phyloP scores from a whole-genome alignment of 805 yeast genomes.

The Lipomyces orientalis region DNA sequence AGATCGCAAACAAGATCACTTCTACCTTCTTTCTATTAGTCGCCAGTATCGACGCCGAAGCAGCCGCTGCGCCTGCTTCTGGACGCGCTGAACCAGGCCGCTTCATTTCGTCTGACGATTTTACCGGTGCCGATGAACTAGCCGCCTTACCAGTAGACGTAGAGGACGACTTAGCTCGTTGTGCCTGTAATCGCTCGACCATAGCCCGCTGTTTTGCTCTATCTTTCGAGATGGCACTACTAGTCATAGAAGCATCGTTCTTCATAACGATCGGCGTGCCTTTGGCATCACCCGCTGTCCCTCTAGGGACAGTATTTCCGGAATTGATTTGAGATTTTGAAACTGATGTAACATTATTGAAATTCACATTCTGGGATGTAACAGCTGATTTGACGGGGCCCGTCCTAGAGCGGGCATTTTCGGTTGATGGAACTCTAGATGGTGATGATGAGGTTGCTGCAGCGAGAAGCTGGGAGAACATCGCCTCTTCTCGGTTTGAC shows the following conservation, averaged over 20 bases:
- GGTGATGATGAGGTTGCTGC: constrained; percentile 31
- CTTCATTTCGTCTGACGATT: background rate
- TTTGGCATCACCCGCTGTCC: background rate
- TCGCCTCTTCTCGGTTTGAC: background rate
- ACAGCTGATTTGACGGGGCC: background rate
- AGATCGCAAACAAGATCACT: background rate
- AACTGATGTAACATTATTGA: constrained; percentile 4
- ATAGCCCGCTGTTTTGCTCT: constrained; percentile 19
- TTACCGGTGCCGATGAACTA: background rate
- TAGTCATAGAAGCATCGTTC: background rate
- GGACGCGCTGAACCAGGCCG: background rate
- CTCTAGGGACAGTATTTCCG: background rate
- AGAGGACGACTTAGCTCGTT: constrained; percentile 18
- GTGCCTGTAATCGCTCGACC: constrained; percentile 27
- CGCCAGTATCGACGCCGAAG: background rate
- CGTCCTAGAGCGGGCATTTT: background rate
- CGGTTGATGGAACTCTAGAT: background rate
- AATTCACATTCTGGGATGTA: background rate
- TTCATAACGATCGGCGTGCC: background rate
- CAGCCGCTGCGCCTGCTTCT: background rate
- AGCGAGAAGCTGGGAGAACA: constrained; percentile 42
- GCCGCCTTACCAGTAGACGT: background rate
- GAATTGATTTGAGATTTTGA: background rate
- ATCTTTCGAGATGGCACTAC: constrained; percentile 21
- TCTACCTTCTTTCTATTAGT: background rate